Evolutionary conservation across 257 asterid genomes (phyloP).

Genomic region (Echites panduratus): DNA sequence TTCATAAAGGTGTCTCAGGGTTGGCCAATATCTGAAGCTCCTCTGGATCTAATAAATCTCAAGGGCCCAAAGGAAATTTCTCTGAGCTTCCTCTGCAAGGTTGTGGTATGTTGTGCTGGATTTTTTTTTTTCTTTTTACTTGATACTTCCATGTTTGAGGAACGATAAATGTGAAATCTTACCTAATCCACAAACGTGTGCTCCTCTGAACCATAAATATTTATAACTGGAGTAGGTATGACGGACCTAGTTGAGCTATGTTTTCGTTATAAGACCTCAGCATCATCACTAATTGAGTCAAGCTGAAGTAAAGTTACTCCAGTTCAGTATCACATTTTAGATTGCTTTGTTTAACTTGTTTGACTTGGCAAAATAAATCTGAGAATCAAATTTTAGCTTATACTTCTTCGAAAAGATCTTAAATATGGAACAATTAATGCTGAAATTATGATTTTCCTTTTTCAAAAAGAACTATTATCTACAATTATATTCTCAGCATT

Average conservation of each 20-base stretch:
- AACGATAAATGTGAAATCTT: background rate
- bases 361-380: background rate
- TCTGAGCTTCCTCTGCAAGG: constrained; percentile 65
- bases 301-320: background rate
- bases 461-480: background rate
- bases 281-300: background rate
- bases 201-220: background rate
- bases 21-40: constrained; percentile 66
- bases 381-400: background rate
- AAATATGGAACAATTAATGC: background rate
- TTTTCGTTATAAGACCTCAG: background rate
- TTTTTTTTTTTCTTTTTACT: background rate
- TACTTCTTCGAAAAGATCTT: background rate
- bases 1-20: constrained; percentile 72
- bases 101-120: constrained; percentile 50
- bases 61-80: constrained; percentile 66
- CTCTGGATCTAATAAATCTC: constrained; percentile 61
- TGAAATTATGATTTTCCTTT: background rate
- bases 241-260: background rate
- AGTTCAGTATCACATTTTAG: background rate
- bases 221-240: background rate
- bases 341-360: too few species aligned
- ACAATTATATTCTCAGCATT: background rate
- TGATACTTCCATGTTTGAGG: background rate
- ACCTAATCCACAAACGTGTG: background rate